Percentiles rank a stretch among this genome's conserved stretches.
phyloP scores from a whole-genome alignment of 23 red algal species.

The Agarophyton chilense region DNA sequence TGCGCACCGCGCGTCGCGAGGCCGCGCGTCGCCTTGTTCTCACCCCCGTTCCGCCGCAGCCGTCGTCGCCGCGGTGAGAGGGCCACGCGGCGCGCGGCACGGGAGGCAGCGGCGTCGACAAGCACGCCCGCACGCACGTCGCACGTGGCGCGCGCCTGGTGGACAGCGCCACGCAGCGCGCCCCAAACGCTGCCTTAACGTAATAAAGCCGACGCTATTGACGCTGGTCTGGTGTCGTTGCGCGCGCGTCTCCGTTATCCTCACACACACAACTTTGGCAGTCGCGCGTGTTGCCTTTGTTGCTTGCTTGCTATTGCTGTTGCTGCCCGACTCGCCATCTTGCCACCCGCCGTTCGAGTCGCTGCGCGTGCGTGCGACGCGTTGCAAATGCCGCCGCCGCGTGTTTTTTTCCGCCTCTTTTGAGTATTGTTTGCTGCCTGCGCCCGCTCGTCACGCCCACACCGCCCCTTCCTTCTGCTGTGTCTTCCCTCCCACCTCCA shows the following conservation, averaged over 20 bases:
- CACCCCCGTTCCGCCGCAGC: too few species aligned
- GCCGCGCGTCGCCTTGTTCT: neutral
- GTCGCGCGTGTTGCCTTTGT: too few species aligned
- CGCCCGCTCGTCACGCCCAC: neutral
- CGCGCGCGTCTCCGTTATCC: neutral
- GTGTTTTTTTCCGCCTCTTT: neutral
- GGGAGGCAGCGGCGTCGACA: neutral
- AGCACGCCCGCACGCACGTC: neutral
- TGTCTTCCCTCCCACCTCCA: neutral
- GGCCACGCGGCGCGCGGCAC: neutral
- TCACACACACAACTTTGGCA: too few species aligned
- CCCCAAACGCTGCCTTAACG: too few species aligned
- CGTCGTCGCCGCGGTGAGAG: neutral
- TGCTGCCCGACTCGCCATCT: neutral
- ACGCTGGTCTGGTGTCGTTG: too few species aligned
- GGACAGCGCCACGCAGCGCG: too few species aligned
- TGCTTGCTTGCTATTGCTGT: too few species aligned
- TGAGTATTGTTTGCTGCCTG: neutral
- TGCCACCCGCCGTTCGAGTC: too few species aligned
- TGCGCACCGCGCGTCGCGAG: slow-evolving; percentile 23
- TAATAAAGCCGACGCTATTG: too few species aligned
- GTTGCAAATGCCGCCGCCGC: too few species aligned
- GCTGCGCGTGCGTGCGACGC: too few species aligned
- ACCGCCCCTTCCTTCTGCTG: neutral
- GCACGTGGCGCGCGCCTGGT: neutral